A percentile compares a stretch with the other conserved stretches of the same genome.
Conservation (phyloP, 2,329 filamentous ascomycete species). For the Polychaeton citri region DNA sequence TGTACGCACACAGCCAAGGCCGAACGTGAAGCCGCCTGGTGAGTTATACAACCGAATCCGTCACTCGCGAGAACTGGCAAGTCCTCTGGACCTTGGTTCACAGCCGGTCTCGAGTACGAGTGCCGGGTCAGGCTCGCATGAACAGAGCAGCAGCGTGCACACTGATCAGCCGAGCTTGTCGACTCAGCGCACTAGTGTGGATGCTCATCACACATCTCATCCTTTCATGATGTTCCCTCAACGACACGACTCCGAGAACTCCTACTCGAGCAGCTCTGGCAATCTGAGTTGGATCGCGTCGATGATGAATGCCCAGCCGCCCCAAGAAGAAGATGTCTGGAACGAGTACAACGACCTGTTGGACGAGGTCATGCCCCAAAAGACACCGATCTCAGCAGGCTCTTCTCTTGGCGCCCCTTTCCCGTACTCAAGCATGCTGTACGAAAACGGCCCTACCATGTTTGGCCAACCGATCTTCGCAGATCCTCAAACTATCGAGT, state of each 20-base stretch:
- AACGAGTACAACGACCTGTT: conserved; percentile 86
- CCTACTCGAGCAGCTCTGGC: conserved; percentile 49
- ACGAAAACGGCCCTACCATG: conserved; percentile 7
- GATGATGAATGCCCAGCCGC: conserved; percentile 6
- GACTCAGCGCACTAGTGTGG: conserved; percentile 14
- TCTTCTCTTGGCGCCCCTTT: conserved; percentile 39
- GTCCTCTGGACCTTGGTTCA: conserved; percentile 14
- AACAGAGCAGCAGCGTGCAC: conserved; percentile 9
- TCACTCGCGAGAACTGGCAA: conserved; percentile 13
- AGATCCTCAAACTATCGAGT: conserved; percentile 6
- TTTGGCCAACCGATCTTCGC: conserved; percentile 6
- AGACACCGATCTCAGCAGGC: conserved; percentile 38
- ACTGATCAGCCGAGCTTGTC: conserved; percentile 11
- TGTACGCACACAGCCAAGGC: conserved; percentile 30
- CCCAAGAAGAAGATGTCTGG: conserved; percentile 74
- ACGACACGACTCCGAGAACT: conserved; percentile 57
- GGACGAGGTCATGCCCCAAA: conserved; percentile 49
- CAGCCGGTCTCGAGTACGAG: conserved; percentile 17
- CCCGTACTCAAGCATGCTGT: conserved; percentile 45
- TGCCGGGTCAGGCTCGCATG: conserved; percentile 11
- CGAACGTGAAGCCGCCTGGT: conserved; percentile 14
- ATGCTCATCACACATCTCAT: conserved; percentile 29
- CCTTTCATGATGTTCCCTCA: conserved; percentile 59
- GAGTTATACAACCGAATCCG: conserved; percentile 19
- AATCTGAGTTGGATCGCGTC: conserved; percentile 33